Base-by-base conservation (phyloP, 805 yeast species). In the Blastobotrys americana region DNA sequence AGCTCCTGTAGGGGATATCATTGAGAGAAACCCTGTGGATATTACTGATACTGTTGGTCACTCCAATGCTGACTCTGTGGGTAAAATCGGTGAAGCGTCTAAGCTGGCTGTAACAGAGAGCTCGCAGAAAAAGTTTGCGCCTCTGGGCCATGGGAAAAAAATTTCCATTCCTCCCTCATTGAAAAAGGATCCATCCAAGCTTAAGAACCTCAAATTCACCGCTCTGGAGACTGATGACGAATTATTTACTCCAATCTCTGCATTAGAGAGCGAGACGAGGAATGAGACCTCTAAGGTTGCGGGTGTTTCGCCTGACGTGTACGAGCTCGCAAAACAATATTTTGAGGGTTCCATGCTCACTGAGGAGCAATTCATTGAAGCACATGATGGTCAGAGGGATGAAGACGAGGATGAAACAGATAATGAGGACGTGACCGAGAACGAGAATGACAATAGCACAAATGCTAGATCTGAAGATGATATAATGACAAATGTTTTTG, bases 301-400 rank as follows among this genome's bases (percentile, higher is more conserved):
- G 19, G 19, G 25, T 8, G 36, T 38, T n/a, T 82, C 77, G 55
- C 73, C 78, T 51, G 74, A 74, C 50, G 53, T 53, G 5, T 44
- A 46, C 23, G 49, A 51, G 15, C 45, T 37, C 13, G 58, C 58
- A 4, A 21, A 36, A 16, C 41, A 52, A 37, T 35, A 49, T 33
- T 53, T 49, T 28, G 34, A 43, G 21, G 43, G 52, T 6, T 40
- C 51, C 8, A 39, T 46, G 17, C 34, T 55, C 20, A 54, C 53
- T 3, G 55, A 49, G 20, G 53, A 54, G 23, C 46, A 56, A 19
- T 55, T 56, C 33, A 35, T 55, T 1, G 45, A 48, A 16, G 51
- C 52, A 19, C 55, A 52, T 42, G 51, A 50, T 25, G 23, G 17
- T 5, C 40, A 31, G 1, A 50, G 42, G 13, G 36, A 44, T 4